Conservation (phyloP, 371 early-diverging fungal genomes). For the Mortierella sp. region DNA sequence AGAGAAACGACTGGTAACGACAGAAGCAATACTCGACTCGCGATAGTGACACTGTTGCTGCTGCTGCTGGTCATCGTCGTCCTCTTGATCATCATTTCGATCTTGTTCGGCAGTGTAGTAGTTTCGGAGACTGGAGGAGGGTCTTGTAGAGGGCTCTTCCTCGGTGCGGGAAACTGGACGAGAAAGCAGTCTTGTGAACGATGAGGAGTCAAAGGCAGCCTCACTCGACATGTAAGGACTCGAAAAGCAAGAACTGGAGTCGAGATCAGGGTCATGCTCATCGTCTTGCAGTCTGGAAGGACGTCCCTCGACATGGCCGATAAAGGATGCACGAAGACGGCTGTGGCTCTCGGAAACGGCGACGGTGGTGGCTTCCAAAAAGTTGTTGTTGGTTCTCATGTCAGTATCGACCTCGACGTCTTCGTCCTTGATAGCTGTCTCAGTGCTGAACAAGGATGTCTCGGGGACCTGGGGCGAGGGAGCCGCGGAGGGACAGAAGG, state of each 20-base stretch:
- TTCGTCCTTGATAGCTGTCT: neutral
- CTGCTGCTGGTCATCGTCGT: neutral
- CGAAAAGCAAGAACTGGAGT: neutral
- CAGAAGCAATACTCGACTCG: neutral
- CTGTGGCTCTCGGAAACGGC: neutral
- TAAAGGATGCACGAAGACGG: neutral
- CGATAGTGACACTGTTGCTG: neutral
- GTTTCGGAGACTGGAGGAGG: neutral
- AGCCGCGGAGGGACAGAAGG: neutral
- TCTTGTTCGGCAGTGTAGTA: neutral
- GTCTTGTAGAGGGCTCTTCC: neutral
- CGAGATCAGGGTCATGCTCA: neutral
- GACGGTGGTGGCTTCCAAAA: neutral
- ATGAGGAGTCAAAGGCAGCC: neutral
- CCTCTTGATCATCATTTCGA: neutral
- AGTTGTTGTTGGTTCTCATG: neutral
- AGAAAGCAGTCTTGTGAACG: neutral
- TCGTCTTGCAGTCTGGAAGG: neutral
- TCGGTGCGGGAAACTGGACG: neutral
- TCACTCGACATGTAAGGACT: neutral
- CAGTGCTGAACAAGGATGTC: neutral
- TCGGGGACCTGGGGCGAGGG: neutral
- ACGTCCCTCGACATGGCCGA: neutral
- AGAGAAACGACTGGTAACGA: neutral
- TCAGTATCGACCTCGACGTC: neutral